phyloP scores from a whole-genome alignment of 1,139 yeast genomes.

The Meyerozyma athensensis region DNA sequence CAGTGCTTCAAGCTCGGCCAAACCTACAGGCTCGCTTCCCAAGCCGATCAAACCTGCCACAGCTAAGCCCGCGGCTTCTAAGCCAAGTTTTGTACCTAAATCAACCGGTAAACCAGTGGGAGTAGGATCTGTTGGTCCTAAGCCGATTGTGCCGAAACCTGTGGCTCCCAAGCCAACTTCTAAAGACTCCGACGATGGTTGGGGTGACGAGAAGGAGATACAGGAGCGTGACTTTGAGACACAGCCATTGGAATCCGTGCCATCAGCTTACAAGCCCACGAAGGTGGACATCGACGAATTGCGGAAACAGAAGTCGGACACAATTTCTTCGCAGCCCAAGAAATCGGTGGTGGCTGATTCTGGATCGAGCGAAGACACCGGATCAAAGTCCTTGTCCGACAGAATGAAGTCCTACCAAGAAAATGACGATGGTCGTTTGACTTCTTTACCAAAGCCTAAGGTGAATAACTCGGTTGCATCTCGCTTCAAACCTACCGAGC shows the following conservation, averaged over 20 bases:
- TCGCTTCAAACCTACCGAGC: conserved; percentile 35
- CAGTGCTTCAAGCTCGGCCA: conserved; percentile 14
- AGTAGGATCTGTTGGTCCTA: conserved; percentile 7
- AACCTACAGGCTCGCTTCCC: conserved; percentile 3
- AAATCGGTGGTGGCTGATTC: conserved; percentile 22
- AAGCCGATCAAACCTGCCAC: conserved; percentile 3
- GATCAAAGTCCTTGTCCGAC: conserved; percentile 34
- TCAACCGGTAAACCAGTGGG: conserved; percentile 39
- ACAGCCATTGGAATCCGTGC: conserved; percentile 56
- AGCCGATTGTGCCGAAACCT: conserved; percentile 22
- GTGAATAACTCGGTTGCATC: conserved; percentile 47
- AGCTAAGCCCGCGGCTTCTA: conserved; percentile 12
- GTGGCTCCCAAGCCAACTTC: conserved; percentile 15
- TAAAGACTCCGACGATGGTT: conserved; percentile 50
- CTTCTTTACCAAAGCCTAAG: conserved; percentile 66
- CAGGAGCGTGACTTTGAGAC: conserved; percentile 65
- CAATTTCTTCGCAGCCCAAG: conserved; percentile 40
- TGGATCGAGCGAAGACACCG: conserved; percentile 18
- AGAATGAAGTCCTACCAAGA: conserved; percentile 33
- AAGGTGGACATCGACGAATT: conserved; percentile 41
- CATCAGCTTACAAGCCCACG: conserved; percentile 70
- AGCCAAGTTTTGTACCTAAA: conserved; percentile 31
- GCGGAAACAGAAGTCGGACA: conserved; percentile 44
- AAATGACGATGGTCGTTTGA: conserved; percentile 46
- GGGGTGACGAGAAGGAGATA: conserved; percentile 61